Evolutionary conservation across 345 rosid species (phyloP).

Genomic region (Salix suchowensis): DNA sequence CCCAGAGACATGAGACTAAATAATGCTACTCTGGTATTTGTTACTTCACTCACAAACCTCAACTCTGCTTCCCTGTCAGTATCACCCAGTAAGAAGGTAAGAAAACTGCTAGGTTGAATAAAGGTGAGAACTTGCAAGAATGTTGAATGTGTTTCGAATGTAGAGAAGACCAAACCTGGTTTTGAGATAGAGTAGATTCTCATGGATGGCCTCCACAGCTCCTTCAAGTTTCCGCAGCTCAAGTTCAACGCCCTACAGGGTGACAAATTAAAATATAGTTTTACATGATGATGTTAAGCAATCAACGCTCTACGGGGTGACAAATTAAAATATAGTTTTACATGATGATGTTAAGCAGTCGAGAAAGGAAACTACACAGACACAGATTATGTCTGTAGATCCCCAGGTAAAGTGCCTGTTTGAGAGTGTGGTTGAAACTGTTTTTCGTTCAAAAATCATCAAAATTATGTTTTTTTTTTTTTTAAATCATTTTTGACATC

Average conservation of each 20-base stretch:
- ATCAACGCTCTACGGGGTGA: constrained; percentile 64
- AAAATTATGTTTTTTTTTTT: no score
- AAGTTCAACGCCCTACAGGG: constrained; percentile 73
- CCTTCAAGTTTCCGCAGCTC: constrained; percentile 84
- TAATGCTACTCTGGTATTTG: constrained; percentile 72
- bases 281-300: background rate
- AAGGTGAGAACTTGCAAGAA: background rate
- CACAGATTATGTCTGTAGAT: background rate
- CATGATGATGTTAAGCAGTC: background rate
- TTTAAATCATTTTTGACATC: no score
- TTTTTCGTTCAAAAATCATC: no score
- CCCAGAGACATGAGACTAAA: constrained; percentile 71
- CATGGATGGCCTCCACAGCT: constrained; percentile 71
- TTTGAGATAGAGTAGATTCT: constrained; percentile 57
- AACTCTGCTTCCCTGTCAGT: constrained; percentile 71
- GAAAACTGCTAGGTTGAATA: background rate
- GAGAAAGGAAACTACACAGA: background rate
- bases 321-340: no score
- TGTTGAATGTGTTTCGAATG: no score
- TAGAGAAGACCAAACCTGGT: constrained; percentile 40
- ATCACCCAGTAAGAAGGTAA: background rate
- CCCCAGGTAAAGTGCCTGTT: background rate
- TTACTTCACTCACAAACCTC: constrained; percentile 66
- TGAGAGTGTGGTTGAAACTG: no score
- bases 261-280: no score